These are phyloP conservation scores for Candida anutae DNA, from an alignment of 1,139 yeast genomes.

Conservation along the genomic window DNA sequence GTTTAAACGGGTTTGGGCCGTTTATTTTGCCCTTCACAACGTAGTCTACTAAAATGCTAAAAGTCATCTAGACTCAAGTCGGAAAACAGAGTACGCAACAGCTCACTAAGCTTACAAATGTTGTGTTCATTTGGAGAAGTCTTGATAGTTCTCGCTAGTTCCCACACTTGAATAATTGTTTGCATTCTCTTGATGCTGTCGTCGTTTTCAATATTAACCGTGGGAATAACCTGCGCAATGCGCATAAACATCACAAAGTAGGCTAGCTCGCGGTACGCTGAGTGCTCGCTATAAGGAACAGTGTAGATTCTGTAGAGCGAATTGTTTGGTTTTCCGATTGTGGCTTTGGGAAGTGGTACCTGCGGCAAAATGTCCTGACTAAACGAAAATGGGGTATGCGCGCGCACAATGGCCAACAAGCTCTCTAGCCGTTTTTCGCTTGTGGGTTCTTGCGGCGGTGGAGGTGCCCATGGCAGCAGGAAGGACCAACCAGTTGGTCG, in stretches of 20 bases:
- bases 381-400: slow-evolving; percentile 18
- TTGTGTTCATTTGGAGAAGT: no score
- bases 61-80: no score
- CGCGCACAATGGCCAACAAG: slow-evolving; percentile 11
- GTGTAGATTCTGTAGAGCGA: slow-evolving; percentile 41
- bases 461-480: slow-evolving; percentile 5
- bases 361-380: slow-evolving; percentile 27
- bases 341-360: slow-evolving; percentile 11
- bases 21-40: no score
- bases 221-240: slow-evolving; percentile 58
- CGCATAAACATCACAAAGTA: slow-evolving; percentile 50
- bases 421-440: slow-evolving; percentile 4
- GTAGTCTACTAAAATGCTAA: no score
- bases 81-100: no score
- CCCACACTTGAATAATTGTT: slow-evolving; percentile 43
- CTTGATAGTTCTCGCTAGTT: slow-evolving; percentile 10
- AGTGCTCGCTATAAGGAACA: slow-evolving; percentile 90
- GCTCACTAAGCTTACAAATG: no score
- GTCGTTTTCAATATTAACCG: slow-evolving; percentile 54
- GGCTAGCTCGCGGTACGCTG: slow-evolving; percentile 74
- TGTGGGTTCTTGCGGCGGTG: slow-evolving; percentile 2
- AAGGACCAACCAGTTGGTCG: slow-evolving; percentile 90
- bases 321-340: slow-evolving; percentile 17
- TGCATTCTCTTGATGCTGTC: slow-evolving; percentile 31
- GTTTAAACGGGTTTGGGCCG: no score